phyloP scores from a whole-genome alignment of 345 rosid species.

The Geranium brycei region DNA sequence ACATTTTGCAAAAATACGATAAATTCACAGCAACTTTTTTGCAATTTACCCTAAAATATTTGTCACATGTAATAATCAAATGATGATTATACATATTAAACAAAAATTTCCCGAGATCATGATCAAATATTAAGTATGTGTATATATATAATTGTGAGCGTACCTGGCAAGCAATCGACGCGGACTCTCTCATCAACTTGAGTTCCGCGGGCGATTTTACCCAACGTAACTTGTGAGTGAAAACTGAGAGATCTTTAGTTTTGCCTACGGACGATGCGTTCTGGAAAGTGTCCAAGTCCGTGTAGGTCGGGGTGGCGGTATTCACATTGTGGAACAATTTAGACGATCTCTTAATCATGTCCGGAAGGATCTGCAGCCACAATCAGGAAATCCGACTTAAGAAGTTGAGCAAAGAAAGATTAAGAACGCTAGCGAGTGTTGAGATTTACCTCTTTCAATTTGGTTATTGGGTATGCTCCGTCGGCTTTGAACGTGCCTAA shows the following conservation, averaged over 20 bases:
- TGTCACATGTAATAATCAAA: too few species aligned
- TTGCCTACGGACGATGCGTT: conserved; percentile 34
- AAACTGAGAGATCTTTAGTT: conserved; percentile 48
- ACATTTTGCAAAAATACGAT: too few species aligned
- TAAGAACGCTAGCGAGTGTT: not conserved
- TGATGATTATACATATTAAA: too few species aligned
- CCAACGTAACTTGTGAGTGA: conserved; percentile 67
- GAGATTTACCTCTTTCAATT: conserved; percentile 37
- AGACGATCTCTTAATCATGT: conserved; percentile 55
- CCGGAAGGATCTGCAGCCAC: conserved; percentile 67
- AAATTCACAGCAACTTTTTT: too few species aligned
- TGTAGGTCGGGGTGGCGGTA: conserved; percentile 47
- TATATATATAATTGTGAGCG: conserved; percentile 2
- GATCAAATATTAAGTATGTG: not conserved
- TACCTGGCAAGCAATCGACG: conserved; percentile 96
- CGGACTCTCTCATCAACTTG: conserved; percentile 84
- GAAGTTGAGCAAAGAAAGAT: too few species aligned
- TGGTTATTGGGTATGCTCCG: conserved; percentile 66
- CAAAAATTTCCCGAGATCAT: too few species aligned
- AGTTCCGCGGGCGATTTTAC: conserved; percentile 80
- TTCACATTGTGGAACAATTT: conserved; percentile 62
- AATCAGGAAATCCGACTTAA: not conserved
- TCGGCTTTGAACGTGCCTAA: conserved; percentile 69
- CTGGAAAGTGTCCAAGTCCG: conserved; percentile 57
- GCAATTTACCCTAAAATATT: too few species aligned